Base-by-base conservation (phyloP, 1,284 basidiomycete genomes). In the Puccinia triticina region DNA sequence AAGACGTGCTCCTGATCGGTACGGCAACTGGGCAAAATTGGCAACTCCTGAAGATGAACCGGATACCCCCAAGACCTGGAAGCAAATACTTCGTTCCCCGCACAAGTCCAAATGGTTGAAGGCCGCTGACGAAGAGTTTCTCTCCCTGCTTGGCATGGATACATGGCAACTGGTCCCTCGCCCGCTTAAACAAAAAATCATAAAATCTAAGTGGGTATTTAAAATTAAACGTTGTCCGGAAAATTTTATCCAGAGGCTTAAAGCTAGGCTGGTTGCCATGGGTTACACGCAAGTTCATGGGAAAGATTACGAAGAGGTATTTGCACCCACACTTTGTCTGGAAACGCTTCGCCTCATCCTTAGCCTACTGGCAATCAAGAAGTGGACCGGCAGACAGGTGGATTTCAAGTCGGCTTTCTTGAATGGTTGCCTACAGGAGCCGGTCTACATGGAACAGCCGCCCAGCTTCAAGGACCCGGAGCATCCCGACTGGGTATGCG, bases 161-260 rank as follows among this genome's bases (percentile, higher is more conserved):
- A 64, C 57, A 2, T 77, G 75, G 75, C 16, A 40, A 4, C 55
- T 61, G 0, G 75, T 64, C 21, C 57, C 75, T 16, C 40, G 32
- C 5, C 75, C 75, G 26, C n/a, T 11, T 16, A 40, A 50, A 23
- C 32, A 16, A 14, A 21, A n/a, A 26, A 64, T 77, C 10, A 77
- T 77, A 21, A 21, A 57, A 23, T 59, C 55, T 5, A 77, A 77
- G 29, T 77, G 75, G 75, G 75, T 77, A 5, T 77, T 77, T n/a
- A 77, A 61, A 26, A 46, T 43, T 16, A 77, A 77, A 46, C 46
- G 55, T 18, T 7, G 29, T 34, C 16, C 37, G 10, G 34, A 76
- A 16, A 12, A 37, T 12, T 23, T 40, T 10, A 26, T 57, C n/a
- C 26, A 40, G 8, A 75, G 40, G 29, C 43, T 48, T 14, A 75